Evolutionary conservation across 768 basidiomycete genomes (phyloP), one percentile per base, ranked within the genome.

Genomic region (Amanita jacksonii): DNA sequence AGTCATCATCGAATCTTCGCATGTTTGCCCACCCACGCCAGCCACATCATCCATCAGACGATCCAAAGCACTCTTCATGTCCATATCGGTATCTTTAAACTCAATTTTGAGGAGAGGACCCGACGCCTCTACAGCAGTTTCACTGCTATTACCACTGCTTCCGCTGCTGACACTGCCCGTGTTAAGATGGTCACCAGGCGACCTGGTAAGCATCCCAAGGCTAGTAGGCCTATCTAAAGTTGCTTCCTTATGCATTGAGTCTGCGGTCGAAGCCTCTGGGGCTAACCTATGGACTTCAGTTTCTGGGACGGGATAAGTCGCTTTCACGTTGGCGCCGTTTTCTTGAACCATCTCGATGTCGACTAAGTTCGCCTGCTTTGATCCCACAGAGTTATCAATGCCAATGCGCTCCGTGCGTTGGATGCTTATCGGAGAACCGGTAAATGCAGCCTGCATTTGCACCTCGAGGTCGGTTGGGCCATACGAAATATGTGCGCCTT

Each of bases 31-130:
- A 49, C 62, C 60, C 48, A 62, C 64, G 25, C 70, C 69, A 34
- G 71, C 74, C 15, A 82, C 80, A 44, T 82, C 77, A 49, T 82
- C 79, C 76, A 85, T 81, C 23, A 85, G 65, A 34, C 79, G 64
- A 54, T 85, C 82, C 23, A 85, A 66, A 5, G 82, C 83, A 48
- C 78, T 81, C 48, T 76, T 75, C 74, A 83, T 82, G 37, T 83
- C 82, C 66, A 75, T 73, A 49, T 75, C 72, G 20, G 80, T 76
- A 51, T 77, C 72, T 20, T 77, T 67, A 35, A 72, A 67, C 5
- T 69, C 68, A 55, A 72, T 57, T 10, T 68, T 72, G 40, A 47
- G 31, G 12, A 8, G 38, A 30, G 16, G 20, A 16, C 13, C 27
- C 19, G 15, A 28, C 5, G 41, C 30, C 4, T 42, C 41, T 15